Base-by-base conservation (phyloP, 2,329 filamentous ascomycete genomes). In the Graphium sp. region DNA sequence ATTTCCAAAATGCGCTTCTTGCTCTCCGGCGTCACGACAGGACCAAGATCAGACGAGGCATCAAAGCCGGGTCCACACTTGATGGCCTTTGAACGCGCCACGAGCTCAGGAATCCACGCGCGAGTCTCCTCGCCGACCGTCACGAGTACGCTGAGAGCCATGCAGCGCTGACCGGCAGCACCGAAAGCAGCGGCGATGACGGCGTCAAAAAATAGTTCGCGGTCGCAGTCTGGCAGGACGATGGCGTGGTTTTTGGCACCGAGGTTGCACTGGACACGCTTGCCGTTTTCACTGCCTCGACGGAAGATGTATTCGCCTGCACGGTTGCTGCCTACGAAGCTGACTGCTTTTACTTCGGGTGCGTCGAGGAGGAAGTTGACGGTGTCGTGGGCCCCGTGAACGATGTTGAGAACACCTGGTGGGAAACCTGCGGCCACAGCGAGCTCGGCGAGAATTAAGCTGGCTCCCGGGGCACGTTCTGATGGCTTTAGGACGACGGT, bases 181-280 rank as follows among this genome's bases (percentile, higher is more conserved):
- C 73, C 73, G 34, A 77, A 78, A 2, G 73, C 72, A 25, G 72
- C 73, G 34, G 72, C 73, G 6, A 65, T 59, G 44, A 77, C 74
- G 18, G 70, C 67, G 41, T 76, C 74, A 24, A 78, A 47, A 4
- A 70, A 60, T 33, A 74, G 68, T 50, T 76, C 74, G 59, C 74
- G 76, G 55, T 76, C 74, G 55, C 62, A 68, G 48, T 78, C 73
- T 2, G 72, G 71, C 17, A 77, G 54, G 15, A 78, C 60, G 26
- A 68, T 67, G 24, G 70, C 71, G 46, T 77, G 73, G 55, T 78
- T 78, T 60, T 77, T 78, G 3, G 72, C 73, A 18, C 73, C 72
- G 32, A 77, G 48, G 49, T 77, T 77, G 43, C 72, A 72, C 49
- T 77, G 73, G 12, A 74, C 69, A 39, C 73, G 67, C 55, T 77